Conservation (phyloP, 768 basidiomycete genomes). For the Lyophyllum decastes region DNA sequence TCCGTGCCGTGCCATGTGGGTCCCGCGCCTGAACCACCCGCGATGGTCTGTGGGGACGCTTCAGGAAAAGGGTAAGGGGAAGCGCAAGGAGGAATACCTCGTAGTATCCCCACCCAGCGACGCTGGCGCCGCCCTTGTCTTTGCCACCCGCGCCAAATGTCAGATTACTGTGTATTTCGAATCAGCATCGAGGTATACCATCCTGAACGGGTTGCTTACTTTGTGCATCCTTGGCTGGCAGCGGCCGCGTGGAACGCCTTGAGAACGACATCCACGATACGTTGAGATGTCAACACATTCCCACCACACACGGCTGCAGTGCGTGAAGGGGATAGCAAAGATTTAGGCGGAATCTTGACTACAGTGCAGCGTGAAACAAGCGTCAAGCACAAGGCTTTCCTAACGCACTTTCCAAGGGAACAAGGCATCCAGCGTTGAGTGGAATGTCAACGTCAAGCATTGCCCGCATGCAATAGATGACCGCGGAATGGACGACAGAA, state of each 20-base stretch:
- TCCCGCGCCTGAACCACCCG: slow-evolving; percentile 92
- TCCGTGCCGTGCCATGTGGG: slow-evolving; percentile 89
- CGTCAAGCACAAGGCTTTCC: not conserved
- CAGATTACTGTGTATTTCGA: slow-evolving; percentile 56
- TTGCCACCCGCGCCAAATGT: slow-evolving; percentile 93
- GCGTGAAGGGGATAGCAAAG: slow-evolving; percentile 76
- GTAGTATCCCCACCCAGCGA: slow-evolving; percentile 89
- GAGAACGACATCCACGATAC: slow-evolving; percentile 93
- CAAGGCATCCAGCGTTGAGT: slow-evolving; percentile 91
- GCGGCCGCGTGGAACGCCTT: slow-evolving; percentile 92
- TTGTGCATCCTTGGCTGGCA: slow-evolving; percentile 92
- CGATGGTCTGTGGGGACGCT: slow-evolving; percentile 70
- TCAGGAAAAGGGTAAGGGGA: slow-evolving; percentile 9
- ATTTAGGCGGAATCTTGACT: slow-evolving; percentile 83
- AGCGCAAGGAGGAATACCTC: slow-evolving; percentile 45
- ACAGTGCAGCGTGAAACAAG: slow-evolving; percentile 1
- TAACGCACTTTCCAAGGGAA: slow-evolving; percentile 72
- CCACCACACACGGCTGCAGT: slow-evolving; percentile 93
- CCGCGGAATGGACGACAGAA: slow-evolving; percentile 83
- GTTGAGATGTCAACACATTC: slow-evolving; percentile 87
- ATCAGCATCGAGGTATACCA: slow-evolving; percentile 9
- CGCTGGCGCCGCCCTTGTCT: slow-evolving; percentile 70
- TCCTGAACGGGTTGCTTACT: slow-evolving; percentile 48
- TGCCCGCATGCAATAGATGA: slow-evolving; percentile 87
- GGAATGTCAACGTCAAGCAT: slow-evolving; percentile 90